Base-by-base conservation (phyloP, 768 basidiomycete genomes). In the Postia placenta region DNA sequence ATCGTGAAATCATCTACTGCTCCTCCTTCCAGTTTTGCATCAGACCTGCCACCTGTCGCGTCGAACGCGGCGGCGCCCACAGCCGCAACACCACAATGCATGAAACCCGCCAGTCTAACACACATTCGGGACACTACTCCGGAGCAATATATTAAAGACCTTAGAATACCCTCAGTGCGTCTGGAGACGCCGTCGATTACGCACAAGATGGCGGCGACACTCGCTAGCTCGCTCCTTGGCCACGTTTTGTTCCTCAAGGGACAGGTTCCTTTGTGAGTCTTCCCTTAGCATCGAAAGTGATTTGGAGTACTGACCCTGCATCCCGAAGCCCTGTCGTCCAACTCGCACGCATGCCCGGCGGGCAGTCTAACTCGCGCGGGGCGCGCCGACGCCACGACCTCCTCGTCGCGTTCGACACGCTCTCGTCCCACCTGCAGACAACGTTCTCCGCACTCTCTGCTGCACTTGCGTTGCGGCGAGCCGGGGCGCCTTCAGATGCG, bases 171-270 rank as follows among this genome's bases (percentile, higher is more conserved):
- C 0, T 64, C 54, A 0, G 65, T 79, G 28, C 42, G 53, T 23
- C 68, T 89, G 27, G 76, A 84, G 39, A 59, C 70, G 3, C 75
- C 80, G 9, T 50, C 56, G 1, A 73, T 90, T 17, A 74, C 75
- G 19, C 78, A 80, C 48, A 67, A 66, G 4, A 71, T 84, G 62
- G 87, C 87, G 9, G 79, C 83, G 1, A 73, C 74, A 19, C 74
- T 91, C 1, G 79, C 85, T 2, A 69, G 73, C 11, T 78, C 75
- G 50, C 63, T 88, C 23, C 67, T 91, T 0, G 79, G 80, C 0
- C 86, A 89, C 59, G 74, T 88, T 2, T 62, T 90, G 15, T 91
- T 86, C 59, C 67, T 90, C 48, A 91, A 90, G 62, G 83, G 76
- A 53, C 87, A 90, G 56, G 71, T 89, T 0, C 87, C 87, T 1